phyloP scores from a whole-genome alignment of 2,329 filamentous ascomycete species.

The Penicillium griseofulvum region DNA sequence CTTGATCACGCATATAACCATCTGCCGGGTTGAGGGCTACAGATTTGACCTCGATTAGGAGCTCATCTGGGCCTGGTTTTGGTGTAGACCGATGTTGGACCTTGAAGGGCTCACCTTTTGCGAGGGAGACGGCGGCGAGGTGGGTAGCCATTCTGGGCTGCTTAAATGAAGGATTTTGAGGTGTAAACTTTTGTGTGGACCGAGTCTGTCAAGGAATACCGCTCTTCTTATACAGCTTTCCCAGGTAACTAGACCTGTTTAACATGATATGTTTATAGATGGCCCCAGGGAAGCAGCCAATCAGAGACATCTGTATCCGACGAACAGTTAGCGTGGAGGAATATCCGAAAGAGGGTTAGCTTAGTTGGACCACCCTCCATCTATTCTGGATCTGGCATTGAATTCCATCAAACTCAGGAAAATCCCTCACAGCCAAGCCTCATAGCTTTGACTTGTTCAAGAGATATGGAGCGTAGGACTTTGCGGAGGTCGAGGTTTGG shows the following conservation, averaged over 20 bases:
- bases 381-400: background rate
- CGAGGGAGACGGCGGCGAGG: conserved; percentile 40
- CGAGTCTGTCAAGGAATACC: background rate
- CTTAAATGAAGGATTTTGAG: background rate
- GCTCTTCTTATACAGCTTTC: background rate
- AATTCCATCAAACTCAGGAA: background rate
- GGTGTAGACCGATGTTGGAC: conserved; percentile 44
- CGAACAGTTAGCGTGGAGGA: background rate
- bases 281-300: background rate
- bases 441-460: background rate
- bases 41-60: conserved; percentile 50
- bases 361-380: background rate
- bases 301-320: background rate
- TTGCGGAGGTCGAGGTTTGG: background rate
- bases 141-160: conserved; percentile 36
- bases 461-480: background rate
- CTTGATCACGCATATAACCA: conserved; percentile 41
- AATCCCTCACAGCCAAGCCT: background rate
- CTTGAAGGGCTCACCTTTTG: conserved; percentile 40
- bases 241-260: background rate
- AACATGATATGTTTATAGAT: background rate
- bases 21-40: conserved; percentile 53
- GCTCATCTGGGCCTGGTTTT: conserved; percentile 46
- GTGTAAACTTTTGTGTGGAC: background rate
- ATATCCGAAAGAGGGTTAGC: background rate